Evolutionary conservation across 2,329 filamentous ascomycete species (phyloP).

Genomic region (Hypoxylon sp.): DNA sequence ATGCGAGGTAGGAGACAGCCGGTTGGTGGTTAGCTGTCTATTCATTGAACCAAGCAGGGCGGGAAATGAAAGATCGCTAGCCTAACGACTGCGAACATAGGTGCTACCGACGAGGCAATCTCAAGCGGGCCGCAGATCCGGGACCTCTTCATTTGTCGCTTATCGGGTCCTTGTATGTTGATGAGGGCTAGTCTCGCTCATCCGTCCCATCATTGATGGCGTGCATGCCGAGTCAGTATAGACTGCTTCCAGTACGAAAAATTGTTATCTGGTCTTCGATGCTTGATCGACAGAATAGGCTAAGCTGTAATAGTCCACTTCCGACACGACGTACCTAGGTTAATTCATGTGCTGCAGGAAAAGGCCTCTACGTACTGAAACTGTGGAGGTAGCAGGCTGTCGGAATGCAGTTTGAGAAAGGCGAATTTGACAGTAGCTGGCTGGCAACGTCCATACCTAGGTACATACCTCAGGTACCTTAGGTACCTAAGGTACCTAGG

Average conservation of each 20-base stretch:
- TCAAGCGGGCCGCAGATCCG: conserved; percentile 31
- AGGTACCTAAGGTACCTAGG: not conserved
- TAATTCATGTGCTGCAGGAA: conserved; percentile 29
- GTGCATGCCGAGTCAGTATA: conserved; percentile 9
- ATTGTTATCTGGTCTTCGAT: conserved; percentile 34
- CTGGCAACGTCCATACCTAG: conserved; percentile 7
- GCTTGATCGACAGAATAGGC: conserved; percentile 31
- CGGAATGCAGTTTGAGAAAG: conserved; percentile 51
- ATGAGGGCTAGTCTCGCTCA: conserved; percentile 11
- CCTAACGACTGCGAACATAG: not conserved
- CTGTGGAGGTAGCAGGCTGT: conserved; percentile 49
- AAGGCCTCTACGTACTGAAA: conserved; percentile 45
- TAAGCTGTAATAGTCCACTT: conserved; percentile 33
- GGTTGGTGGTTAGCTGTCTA: not conserved
- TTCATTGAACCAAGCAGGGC: not conserved
- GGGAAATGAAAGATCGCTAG: conserved; percentile 6
- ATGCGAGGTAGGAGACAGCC: not conserved
- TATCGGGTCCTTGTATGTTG: conserved; percentile 5
- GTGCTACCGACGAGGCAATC: not conserved
- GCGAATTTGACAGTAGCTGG: conserved; percentile 41
- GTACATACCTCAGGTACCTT: conserved; percentile 6
- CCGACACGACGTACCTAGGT: conserved; percentile 35
- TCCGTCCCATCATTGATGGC: conserved; percentile 26
- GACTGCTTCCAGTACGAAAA: conserved; percentile 15
- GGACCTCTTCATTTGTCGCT: conserved; percentile 10